These are phyloP conservation scores for Botrytis byssoidea DNA, from an alignment of 2,329 filamentous ascomycete genomes.

Conservation along the genomic window DNA sequence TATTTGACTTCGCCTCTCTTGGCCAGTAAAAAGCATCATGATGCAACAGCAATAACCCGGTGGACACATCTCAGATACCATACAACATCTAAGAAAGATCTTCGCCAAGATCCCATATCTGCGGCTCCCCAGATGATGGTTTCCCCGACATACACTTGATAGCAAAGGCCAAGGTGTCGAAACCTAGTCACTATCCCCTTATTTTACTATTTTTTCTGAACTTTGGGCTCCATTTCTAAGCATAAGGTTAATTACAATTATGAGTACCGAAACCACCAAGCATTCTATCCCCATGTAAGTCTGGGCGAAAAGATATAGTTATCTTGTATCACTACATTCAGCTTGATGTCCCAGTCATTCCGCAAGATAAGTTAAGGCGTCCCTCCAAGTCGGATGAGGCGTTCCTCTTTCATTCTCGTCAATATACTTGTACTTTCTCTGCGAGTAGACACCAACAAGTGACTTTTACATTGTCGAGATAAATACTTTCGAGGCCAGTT, in stretches of 20 bases:
- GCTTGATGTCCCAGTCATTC: background rate
- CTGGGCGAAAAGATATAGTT: background rate
- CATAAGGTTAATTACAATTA: background rate
- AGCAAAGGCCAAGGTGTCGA: background rate
- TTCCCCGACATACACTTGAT: constrained; percentile 1
- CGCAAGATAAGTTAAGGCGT: background rate
- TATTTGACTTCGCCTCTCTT: constrained; percentile 17
- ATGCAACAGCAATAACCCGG: background rate
- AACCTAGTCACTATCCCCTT: background rate
- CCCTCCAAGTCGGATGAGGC: background rate
- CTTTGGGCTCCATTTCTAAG: background rate
- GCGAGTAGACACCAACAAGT: background rate
- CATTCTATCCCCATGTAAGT: constrained; percentile 1
- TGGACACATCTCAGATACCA: background rate
- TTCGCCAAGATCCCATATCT: constrained; percentile 11
- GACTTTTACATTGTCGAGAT: background rate
- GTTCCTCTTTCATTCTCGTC: background rate
- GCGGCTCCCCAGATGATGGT: constrained; percentile 17
- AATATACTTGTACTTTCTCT: background rate
- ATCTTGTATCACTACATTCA: background rate
- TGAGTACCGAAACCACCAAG: background rate
- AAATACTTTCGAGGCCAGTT: background rate
- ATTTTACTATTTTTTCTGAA: background rate
- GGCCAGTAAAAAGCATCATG: constrained; percentile 9
- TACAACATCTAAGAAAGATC: background rate